These are phyloP conservation scores for Aspergillus asperescens DNA, from an alignment of 495 filamentous ascomycete genomes.

Conservation along the genomic window DNA sequence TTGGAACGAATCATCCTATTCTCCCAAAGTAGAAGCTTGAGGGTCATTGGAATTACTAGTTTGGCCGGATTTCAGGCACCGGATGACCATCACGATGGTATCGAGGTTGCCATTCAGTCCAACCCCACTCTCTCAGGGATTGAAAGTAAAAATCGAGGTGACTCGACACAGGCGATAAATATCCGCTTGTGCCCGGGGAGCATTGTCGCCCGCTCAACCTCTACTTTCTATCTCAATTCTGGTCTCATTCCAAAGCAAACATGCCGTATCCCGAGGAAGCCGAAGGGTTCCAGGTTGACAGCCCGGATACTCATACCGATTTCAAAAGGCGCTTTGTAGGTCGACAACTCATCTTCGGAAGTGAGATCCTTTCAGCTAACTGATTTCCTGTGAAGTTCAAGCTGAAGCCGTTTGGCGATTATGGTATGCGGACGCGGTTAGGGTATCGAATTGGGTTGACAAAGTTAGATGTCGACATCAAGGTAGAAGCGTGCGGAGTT, in stretches of 20 bases:
- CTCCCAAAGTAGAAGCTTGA: background rate
- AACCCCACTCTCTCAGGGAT: conserved; percentile 2
- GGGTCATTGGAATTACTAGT: background rate
- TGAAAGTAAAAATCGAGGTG: background rate
- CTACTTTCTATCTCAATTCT: background rate
- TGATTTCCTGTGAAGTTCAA: conserved; percentile 50
- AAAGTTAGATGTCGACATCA: conserved; percentile 60
- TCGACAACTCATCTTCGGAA: conserved; percentile 6
- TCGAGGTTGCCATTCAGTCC: background rate
- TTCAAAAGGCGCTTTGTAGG: conserved; percentile 62
- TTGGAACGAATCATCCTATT: background rate
- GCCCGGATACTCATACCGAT: conserved; percentile 51
- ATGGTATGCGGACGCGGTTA: conserved; percentile 32
- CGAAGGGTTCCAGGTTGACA: conserved; percentile 65
- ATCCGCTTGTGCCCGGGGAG: background rate
- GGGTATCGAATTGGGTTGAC: background rate
- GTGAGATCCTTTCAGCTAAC: background rate
- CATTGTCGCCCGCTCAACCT: background rate
- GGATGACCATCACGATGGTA: background rate
- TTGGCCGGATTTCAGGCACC: background rate
- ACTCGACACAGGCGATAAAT: background rate
- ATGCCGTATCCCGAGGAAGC: conserved; percentile 78
- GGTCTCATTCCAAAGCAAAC: conserved; percentile 15
- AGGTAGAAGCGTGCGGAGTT: conserved; percentile 70
- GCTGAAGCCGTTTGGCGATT: conserved; percentile 69